Evolutionary conservation across 2,329 filamentous ascomycete genomes (phyloP).

Genomic region (Diaporthe ampelina): DNA sequence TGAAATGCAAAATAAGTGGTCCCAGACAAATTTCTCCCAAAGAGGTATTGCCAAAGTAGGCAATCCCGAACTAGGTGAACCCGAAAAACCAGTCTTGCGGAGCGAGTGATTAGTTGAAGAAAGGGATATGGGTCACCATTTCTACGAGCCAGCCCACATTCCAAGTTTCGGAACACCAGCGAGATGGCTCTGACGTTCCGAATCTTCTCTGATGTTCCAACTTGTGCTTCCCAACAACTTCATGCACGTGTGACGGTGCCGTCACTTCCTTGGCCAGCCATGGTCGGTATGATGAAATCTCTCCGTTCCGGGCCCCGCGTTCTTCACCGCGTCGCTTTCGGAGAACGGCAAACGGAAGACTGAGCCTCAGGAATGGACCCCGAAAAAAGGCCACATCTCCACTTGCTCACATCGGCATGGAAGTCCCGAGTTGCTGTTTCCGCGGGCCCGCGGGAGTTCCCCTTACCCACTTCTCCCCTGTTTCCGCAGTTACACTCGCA

Average conservation of each 20-base stretch:
- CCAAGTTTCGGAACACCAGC: neutral
- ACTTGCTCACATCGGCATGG: neutral
- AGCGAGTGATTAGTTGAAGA: neutral
- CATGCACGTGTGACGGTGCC: neutral
- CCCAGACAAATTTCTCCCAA: neutral
- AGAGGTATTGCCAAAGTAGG: neutral
- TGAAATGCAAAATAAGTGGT: neutral
- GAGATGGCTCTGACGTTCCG: neutral
- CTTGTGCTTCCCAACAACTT: neutral
- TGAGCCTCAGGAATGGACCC: conserved; percentile 20
- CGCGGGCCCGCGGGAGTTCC: conserved; percentile 11
- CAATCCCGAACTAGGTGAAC: neutral
- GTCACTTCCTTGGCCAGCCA: neutral
- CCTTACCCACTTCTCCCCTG: neutral
- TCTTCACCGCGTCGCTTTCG: neutral
- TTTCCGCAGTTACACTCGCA: neutral
- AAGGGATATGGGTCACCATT: neutral
- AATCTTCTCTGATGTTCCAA: neutral
- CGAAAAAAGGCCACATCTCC: neutral
- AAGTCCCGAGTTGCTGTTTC: conserved; percentile 11
- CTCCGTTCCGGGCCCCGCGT: neutral
- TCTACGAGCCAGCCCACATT: neutral
- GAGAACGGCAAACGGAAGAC: neutral
- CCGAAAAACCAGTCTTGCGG: neutral
- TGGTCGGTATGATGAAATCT: neutral